Base-by-base conservation (phyloP, 2,329 filamentous ascomycete genomes). In the Colletotrichum liriopes region DNA sequence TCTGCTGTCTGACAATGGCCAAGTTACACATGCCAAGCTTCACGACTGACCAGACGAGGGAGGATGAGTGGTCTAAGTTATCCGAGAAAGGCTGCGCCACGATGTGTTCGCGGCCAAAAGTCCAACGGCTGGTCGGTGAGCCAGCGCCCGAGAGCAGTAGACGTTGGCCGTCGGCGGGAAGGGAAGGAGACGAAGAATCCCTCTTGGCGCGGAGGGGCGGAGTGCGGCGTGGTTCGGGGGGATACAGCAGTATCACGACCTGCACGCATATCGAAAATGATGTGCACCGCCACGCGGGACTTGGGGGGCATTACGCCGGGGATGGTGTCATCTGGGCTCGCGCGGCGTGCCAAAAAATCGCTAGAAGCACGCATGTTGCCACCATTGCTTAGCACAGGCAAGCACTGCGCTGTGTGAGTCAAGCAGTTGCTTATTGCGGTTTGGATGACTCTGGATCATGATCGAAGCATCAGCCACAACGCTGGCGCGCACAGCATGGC, bases 71-170 rank as follows among this genome's bases (percentile, higher is more conserved):
- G 54, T 41, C 39, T 59, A 43, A 41, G 32, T 18, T 20, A 16
- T 8, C n/a, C 23, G 35, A n/a, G 29, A 54, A 29, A 43, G n/a
- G 39, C 69, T 72, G 65, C 69, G 69, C 69, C 69, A 69, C 69
- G 47, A 54, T 59, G 20, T 54, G 23, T 14, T 64, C 65, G 45
- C 69, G 45, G 60, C 37, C 55, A 39, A 9, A 16, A 41, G 16
- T 23, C 8, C 18, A 62, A 39, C 4, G 23, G 35, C 12, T 5
- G 12, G 7, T 2, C 3, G 8, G 32, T 20, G 32, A 37, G 20
- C 2, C 47, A 16, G 37, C 64, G 65, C 69, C 58, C 65, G 37
- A 56, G 45, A 35, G 29, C 11, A 16, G 20, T 68, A 39, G 47
- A 29, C n/a, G 41, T 47, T 56, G 32, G 41, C 32, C 16, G 32